Base-by-base conservation (phyloP, 2,329 filamentous ascomycete species). In the Xylogone sp. region DNA sequence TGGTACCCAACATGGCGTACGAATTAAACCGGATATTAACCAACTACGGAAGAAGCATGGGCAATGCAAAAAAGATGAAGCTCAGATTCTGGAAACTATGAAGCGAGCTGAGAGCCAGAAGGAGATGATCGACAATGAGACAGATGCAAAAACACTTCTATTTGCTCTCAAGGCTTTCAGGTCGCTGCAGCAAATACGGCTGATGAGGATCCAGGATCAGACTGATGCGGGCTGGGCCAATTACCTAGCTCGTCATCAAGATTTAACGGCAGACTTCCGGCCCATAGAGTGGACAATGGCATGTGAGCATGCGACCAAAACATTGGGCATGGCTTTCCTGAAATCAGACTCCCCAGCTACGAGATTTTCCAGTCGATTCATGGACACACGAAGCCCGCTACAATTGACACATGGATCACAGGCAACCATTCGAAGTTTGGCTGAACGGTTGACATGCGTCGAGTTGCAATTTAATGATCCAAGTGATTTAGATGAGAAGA, bases 131-230 rank as follows among this genome's bases (percentile, higher is more conserved):
- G 43, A 56, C 8, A 47, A 56, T 18, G 39, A 43, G 24, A 50
- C 56, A 2, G 63, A 66, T 54, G 21, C 51, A 19, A 24, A 52
- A 21, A 51, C 20, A n/a, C 48, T 68, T 18, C 24, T 56, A 8
- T 43, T 29, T 20, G 64, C 63, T 8, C 47, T 67, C 8, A 49
- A 46, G 13, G 76, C 77, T 1, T 87, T 87, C 60, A 77, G 74
- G 2, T 75, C 75, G 22, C 72, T 88, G 10, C 80, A 85, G 59
- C 79, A 86, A 61, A 75, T 87, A 47, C 82, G 86, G 54, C 75
- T 88, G 13, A 74, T 87, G 21, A 77, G 81, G 5, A 69, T 86
- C 12, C 78, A 82, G 56, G 82, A 86, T 54, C 70, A 76, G 53
- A 73, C 80, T 53, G 83, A 86, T 59, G 74, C 75, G 45, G 67